Base-by-base conservation (phyloP, 129 eudicot species). In the Tagetes patula region DNA sequence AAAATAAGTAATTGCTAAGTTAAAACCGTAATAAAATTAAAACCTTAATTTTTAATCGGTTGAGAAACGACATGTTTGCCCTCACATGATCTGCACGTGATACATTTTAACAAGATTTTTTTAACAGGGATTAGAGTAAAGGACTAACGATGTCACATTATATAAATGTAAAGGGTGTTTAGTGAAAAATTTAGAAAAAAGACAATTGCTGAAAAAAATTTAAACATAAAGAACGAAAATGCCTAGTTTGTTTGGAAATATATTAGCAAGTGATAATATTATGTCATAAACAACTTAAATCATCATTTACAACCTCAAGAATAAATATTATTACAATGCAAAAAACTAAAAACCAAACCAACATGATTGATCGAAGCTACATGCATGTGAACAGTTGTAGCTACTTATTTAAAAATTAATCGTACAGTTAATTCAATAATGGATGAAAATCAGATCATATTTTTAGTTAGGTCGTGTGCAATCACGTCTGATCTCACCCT, bases 401-500 rank as follows among this genome's bases (percentile, higher is more conserved):
- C 77, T 27, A 63, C 68, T 78, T 78, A 78, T 71, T 71, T 9
- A 14, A 70, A 64, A 45, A 60, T 42, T 8, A 78, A 63, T 64
- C 71, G 10, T 64, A 63, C 42, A 63, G 0, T 50, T 59, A 2
- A 78, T 52, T 71, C n/a, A 54, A 62, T 70, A 62, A 48, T 13
- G 53, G 61, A 59, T 37, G 14, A n/a, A 59, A 61, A 27, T 34
- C 31, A 27, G 46, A 65, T 65, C 54, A 49, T 47, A 6, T 58
- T 60, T 59, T 39, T 79, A 9, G 77, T 71, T 71, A 49, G 32
- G 38, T 55, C 50, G 73, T 70, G 33, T 75, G 74, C 98, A 93
- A 52, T 87, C 96, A 1, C 69, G 80, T 9, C 98, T 79, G 50
- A 93, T 93, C 43, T 93, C 95, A 6, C 98, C 98, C 9, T 75